Evolutionary conservation across 2,329 filamentous ascomycete species (phyloP), one percentile per base, ranked within the genome.

Genomic region (Neonectria punicea): DNA sequence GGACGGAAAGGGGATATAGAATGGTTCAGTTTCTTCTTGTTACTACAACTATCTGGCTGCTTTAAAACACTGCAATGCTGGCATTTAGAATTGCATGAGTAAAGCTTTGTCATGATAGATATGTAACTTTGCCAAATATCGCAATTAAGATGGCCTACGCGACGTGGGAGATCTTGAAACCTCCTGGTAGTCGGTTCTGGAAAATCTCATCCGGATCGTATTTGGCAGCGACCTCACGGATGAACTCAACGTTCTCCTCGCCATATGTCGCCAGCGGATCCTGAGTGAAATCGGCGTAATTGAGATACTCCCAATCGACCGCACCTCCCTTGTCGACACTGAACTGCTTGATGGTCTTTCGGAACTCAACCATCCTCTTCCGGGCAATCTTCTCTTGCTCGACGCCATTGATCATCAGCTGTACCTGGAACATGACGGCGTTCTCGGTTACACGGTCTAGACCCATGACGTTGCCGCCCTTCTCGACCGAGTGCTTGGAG

Each of bases 181-280:
- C 70, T 11, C 70, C 68, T n/a, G 68, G 68, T 1, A 63, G 60
- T 11, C 65, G 11, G 13, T 61, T 72, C 30, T 78, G 74, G 4
- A 80, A 70, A 11, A 76, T 58, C 20, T 75, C 66, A 14, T 68
- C 65, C 1, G 76, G 68, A 49, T 77, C 76, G 8, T 71, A 67
- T 4, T 74, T 74, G 1, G 55, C 58, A 0, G 68, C 67, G 0
- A 66, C 65, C 9, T 72, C 58, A 20, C 62, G 66, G 59, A 75
- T 72, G 30, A 65, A 65, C 34, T 32, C 61, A 0, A 74, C 39
- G 5, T 74, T 75, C 13, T 68, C 68, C 5, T n/a, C 34, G 8
- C 72, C 72, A 16, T 73, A 75, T 20, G 57, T 72, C 8, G 57
- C 34, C 13, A 75, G 53, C 2, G 66, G 63, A 46, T 74, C 61